Conservation (phyloP, 2,329 filamentous ascomycete genomes). For the Capronia coronata region DNA sequence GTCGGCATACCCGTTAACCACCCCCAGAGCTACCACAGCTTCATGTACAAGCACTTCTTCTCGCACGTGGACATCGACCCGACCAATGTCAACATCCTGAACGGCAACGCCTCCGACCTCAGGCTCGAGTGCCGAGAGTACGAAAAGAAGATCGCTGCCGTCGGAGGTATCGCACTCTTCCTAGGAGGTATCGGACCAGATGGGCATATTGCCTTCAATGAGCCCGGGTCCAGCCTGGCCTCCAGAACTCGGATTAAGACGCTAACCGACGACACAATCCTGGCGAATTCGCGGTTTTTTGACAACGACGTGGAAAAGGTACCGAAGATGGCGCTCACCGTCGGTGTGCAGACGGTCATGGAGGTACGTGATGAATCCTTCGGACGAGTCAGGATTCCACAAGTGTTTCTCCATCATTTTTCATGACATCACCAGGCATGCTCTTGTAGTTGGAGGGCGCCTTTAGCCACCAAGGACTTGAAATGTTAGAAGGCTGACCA, state of each 20-base stretch:
- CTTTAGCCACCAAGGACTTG: too few relatives aligned
- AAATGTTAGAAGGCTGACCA: too few relatives aligned
- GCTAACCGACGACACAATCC: constrained; percentile 75
- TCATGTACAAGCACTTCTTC: constrained; percentile 91
- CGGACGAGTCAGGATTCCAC: too few relatives aligned
- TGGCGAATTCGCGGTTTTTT: constrained; percentile 84
- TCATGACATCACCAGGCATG: too few relatives aligned
- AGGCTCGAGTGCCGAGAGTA: constrained; percentile 71
- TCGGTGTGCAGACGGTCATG: constrained; percentile 75
- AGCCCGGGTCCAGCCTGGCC: constrained; percentile 70
- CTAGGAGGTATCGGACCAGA: constrained; percentile 81
- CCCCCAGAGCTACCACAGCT: constrained; percentile 77
- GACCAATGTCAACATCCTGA: constrained; percentile 73
- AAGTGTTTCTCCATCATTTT: too few relatives aligned
- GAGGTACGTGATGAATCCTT: constrained; percentile 44
- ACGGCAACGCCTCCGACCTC: constrained; percentile 70
- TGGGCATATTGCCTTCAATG: constrained; percentile 85
- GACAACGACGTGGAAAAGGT: constrained; percentile 65
- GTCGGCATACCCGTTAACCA: constrained; percentile 75
- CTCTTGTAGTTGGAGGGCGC: too few relatives aligned
- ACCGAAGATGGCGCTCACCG: constrained; percentile 73
- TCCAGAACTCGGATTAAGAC: constrained; percentile 80
- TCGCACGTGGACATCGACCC: constrained; percentile 74
- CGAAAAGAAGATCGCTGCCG: constrained; percentile 66
- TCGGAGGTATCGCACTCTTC: constrained; percentile 76